phyloP scores from a whole-genome alignment of 768 basidiomycete species.

The Lentinula raphanica region DNA sequence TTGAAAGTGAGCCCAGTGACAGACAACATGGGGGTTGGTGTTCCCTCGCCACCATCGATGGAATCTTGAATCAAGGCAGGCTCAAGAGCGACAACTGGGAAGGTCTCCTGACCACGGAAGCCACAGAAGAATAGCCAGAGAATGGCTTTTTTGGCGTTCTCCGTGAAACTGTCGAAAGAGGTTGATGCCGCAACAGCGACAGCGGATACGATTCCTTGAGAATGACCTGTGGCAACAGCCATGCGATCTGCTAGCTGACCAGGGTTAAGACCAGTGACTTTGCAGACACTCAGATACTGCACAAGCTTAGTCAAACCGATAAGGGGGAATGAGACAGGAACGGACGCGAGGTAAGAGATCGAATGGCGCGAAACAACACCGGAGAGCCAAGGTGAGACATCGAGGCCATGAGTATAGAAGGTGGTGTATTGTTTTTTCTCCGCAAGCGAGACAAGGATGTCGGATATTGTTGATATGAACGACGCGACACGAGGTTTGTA shows the following conservation, averaged over 20 bases:
- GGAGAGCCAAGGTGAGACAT: slow-evolving; percentile 80
- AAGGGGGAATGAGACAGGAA: slow-evolving; percentile 91
- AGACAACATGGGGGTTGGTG: slow-evolving; percentile 89
- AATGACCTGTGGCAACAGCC: slow-evolving; percentile 91
- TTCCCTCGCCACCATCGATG: slow-evolving; percentile 89
- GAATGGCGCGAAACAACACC: slow-evolving; percentile 68
- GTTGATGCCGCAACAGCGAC: slow-evolving; percentile 78
- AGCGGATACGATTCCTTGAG: slow-evolving; percentile 94
- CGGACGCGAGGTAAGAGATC: slow-evolving; percentile 81
- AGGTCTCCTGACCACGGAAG: slow-evolving; percentile 87
- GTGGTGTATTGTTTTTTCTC: slow-evolving; percentile 44
- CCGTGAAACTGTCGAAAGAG: slow-evolving; percentile 66
- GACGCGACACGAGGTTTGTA: slow-evolving; percentile 82
- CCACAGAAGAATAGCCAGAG: slow-evolving; percentile 93
- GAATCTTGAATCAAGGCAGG: slow-evolving; percentile 84
- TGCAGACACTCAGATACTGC: slow-evolving; percentile 83
- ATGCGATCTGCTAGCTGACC: slow-evolving; percentile 74
- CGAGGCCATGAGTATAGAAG: slow-evolving; percentile 77
- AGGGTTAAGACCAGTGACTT: slow-evolving; percentile 69
- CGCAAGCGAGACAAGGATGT: slow-evolving; percentile 70
- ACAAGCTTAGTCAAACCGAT: slow-evolving; percentile 95
- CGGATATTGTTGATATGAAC: slow-evolving; percentile 62
- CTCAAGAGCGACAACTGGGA: slow-evolving; percentile 88
- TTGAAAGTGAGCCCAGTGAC: slow-evolving; percentile 76
- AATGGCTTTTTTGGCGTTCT: slow-evolving; percentile 78